Base-by-base conservation (phyloP, 352 stramenopile species). In the Phytophthora meadii region DNA sequence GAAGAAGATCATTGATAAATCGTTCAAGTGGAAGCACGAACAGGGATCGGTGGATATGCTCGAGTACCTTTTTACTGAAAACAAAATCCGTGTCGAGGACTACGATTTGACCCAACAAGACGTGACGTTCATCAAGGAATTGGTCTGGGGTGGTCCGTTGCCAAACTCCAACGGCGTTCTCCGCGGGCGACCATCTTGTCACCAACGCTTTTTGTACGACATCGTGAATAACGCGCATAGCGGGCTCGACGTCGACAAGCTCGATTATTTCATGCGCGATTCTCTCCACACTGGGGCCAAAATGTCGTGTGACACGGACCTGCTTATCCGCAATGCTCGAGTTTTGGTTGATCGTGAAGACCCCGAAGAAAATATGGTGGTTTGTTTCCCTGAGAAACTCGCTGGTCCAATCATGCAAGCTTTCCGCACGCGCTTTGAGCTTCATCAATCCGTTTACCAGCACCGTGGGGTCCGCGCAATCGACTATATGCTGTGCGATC, bases 221-320 rank as follows among this genome's bases (percentile, higher is more conserved):
- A 85, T 97, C 54, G 88, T 97, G 24, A 96, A 95, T 55, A 97
- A 97, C 59, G 71, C 87, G 3, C 73, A 85, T 14, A 96, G 84
- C 40, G 89, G 88, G 10, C 67, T 97, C 0, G 91, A 97, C 42
- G 88, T 96, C 7, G 91, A 97, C 74, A 97, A 97, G 63, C 72
- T 97, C 2, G 91, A 97, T 58, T 97, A 97, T 50, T 95, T 97
- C 45, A 79, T 94, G 68, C 84, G 91, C 7, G 91, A 97, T 48
- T 84, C 86, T 0, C 64, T 79, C 7, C 80, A 95, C 28, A 92
- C 88, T 0, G 90, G 90, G 4, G 84, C 82, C 2, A 90, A 92
- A 64, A 77, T 85, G 30, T 87, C 75, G 15, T 94, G 87, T 34
- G 84, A 96, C 36, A 82, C 83, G 0, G 72, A 90, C 3, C 56